Evolutionary conservation across 1,284 basidiomycete species (phyloP), one percentile per base, ranked within the genome.

Genomic region (Fistulinella staudtii): DNA sequence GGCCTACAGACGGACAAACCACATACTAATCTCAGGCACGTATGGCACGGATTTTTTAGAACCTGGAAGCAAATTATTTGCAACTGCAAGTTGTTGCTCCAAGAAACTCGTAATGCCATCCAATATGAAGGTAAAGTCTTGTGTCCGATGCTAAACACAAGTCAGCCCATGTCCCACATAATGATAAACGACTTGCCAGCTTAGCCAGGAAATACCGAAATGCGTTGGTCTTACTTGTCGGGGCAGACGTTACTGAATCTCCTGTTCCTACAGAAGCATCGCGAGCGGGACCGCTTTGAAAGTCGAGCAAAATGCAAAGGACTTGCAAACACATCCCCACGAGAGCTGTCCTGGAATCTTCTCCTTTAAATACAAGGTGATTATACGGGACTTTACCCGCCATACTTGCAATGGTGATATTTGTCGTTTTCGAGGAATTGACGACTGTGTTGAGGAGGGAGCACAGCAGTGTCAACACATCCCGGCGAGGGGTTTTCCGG

Each of bases 151-250:
- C 88, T 93, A 51, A 5, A 53, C 44, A 39, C 18, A 5, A 53
- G 37, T 49, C 34, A 58, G 42, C 21, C 23, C 20, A 33, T 17
- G 25, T 38, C 38, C 46, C 10, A 7, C 30, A 37, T 11, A 51
- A 8, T 17, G 17, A 47, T 36, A 47, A 46, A 50, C 23, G 18
- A 69, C 81, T 59, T 53, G 84, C 89, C 57, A 96, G 67, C 65
- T 94, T 95, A 45, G 89, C 85, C 39, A 95, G 65, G 63, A 93
- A 95, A 65, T 89, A 92, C 43, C 89, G 75, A 64, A 95, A 96
- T 9, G 89, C 80, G 63, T 97, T 96, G 13, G 88, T 86, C 52
- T 82, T 80, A 15, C 75, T 65, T 2, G 80, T 80, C 1, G 86
- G 85, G 0, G 69, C 65, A 4, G 66, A 68, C 11, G 57, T 63